Percentiles rank a stretch among this genome's conserved stretches.
These are phyloP conservation scores for Dichomitus squalens DNA, from an alignment of 1,284 basidiomycete species.

Conservation along the genomic window DNA sequence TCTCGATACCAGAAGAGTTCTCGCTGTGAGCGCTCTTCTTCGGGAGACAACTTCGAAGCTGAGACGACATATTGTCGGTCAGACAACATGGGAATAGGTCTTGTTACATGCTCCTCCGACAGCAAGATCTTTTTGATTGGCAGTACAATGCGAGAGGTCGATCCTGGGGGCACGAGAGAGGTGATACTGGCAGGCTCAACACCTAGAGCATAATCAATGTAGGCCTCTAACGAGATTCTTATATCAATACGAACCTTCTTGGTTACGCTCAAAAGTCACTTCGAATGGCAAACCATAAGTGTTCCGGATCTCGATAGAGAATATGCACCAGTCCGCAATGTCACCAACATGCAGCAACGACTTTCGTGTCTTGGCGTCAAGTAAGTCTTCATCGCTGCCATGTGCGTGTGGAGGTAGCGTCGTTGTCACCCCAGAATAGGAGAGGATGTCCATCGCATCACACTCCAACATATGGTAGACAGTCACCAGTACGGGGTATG, in stretches of 20 bases:
- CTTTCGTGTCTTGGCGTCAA: constrained; percentile 29
- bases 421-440: constrained; percentile 49
- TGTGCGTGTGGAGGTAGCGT: constrained; percentile 10
- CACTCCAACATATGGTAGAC: constrained; percentile 94
- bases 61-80: constrained; percentile 92
- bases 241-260: constrained; percentile 49
- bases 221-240: neutral
- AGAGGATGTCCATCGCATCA: constrained; percentile 76
- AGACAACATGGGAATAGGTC: constrained; percentile 81
- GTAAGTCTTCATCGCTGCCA: constrained; percentile 21
- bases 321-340: constrained; percentile 76
- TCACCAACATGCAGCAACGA: constrained; percentile 46
- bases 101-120: constrained; percentile 54
- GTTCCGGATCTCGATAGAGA: constrained; percentile 87
- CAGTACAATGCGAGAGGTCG: constrained; percentile 78
- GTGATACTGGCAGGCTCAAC: constrained; percentile 47
- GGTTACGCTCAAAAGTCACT: constrained; percentile 71
- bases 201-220: constrained; percentile 33
- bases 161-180: constrained; percentile 78
- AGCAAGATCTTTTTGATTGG: constrained; percentile 76
- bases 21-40: constrained; percentile 63
- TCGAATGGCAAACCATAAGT: constrained; percentile 89
- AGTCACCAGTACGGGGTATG: constrained; percentile 85
- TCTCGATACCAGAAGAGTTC: constrained; percentile 96
- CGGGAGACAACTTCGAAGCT: constrained; percentile 62